Base-by-base conservation (phyloP, 495 filamentous ascomycete genomes). In the Xylona heveae region DNA sequence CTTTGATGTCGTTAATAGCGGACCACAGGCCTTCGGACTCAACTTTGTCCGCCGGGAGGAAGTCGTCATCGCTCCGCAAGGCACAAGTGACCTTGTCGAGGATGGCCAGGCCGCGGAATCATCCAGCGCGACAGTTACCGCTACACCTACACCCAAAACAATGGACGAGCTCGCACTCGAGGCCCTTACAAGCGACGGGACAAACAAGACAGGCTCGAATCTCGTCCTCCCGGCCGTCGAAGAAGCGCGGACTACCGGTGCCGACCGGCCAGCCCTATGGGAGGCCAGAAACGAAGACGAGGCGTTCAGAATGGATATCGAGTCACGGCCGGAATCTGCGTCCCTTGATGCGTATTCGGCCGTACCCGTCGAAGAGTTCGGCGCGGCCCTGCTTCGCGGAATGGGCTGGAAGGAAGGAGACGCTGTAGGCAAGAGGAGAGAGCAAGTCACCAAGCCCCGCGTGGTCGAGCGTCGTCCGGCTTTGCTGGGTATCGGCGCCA, bases 321-420 rank as follows among this genome's bases (percentile, higher is more conserved):
- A 62, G 2, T 60, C 64, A n/a, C 71, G 80, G 0, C 82, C 83
- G 0, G 74, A 81, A 15, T 53, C 68, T 10, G 71, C 82, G 2
- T 74, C 66, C 0, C 55, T 88, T 15, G 80, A 81, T 28, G 80
- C 85, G 42, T 99, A 99, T 52, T 72, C 68, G 18, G 68, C 73
- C 3, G 66, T 92, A 7, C 85, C 90, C 0, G 80, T 95, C 22
- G 88, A 94, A 37, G 80, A 91, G 36, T 99, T 95, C 43, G 88
- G 85, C 20, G 73, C 78, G 15, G 80, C 79, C 2, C 53, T 95
- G 31, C 62, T 99, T 17, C 66, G 80, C 5, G 79, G 81, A 7
- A 90, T 93, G 71, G 88, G 88, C 3, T 94, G 84, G 85, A 77
- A 77, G 44, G 79, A 93, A 37, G 85, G 84, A 1, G 68, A 85